phyloP scores from a whole-genome alignment of 139 green algal genomes.

The Trebouxia sp. region DNA sequence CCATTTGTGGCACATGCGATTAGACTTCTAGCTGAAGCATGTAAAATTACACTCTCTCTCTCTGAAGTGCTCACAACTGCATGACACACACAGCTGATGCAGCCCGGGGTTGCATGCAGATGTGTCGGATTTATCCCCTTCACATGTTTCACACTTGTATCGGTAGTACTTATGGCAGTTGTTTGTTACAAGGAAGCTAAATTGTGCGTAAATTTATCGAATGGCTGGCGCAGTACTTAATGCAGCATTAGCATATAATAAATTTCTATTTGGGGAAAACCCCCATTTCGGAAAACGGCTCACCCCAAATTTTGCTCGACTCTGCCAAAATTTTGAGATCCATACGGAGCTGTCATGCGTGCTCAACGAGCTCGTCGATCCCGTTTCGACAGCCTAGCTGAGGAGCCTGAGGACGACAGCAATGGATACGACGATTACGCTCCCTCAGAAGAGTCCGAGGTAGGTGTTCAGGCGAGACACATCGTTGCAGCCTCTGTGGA shows the following conservation, averaged over 20 bases:
- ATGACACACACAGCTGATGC: too few relatives aligned
- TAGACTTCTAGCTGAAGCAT: too few relatives aligned
- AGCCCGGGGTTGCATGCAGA: too few relatives aligned
- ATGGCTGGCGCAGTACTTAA: neutral
- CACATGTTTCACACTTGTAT: neutral
- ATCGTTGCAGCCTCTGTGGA: too few relatives aligned
- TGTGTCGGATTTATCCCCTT: too few relatives aligned
- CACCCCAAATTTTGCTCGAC: too few relatives aligned
- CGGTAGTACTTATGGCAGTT: neutral
- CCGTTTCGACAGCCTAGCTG: neutral
- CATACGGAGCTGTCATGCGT: constrained; percentile 4
- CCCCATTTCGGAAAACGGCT: neutral
- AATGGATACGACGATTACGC: neutral
- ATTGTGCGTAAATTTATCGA: neutral
- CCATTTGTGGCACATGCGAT: too few relatives aligned
- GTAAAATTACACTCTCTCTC: too few relatives aligned
- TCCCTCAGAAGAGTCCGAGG: neutral
- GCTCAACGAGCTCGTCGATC: neutral
- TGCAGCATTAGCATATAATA: too few relatives aligned
- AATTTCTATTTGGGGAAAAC: neutral
- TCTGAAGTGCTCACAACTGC: too few relatives aligned
- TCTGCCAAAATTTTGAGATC: neutral
- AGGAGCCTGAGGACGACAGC: neutral
- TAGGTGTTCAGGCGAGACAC: neutral
- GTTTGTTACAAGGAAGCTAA: constrained; percentile 15